Evolutionary conservation across 2,329 filamentous ascomycete species (phyloP), one percentile per base, ranked within the genome.

Genomic region (Bipolaris victoriae): DNA sequence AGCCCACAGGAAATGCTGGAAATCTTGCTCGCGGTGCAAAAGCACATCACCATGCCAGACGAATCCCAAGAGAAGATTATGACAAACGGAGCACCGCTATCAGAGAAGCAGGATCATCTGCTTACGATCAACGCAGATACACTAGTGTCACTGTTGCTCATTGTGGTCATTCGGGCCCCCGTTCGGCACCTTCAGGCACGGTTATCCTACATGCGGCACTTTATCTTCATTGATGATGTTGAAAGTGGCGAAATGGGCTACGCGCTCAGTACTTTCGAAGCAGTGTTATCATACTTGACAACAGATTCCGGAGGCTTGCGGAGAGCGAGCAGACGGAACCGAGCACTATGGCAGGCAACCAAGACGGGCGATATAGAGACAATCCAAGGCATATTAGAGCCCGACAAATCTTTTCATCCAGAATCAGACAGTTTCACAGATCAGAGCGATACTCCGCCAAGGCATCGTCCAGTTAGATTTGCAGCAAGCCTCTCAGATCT

Each of bases 201-300:
- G 18, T 80, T 99, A 45, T 83, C 90, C n/a, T 99, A 98, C 74
- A 97, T 98, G 83, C 90, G 94, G 41, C 92, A 96, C 70, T 99
- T 97, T 72, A 95, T 97, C 65, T 99, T 97, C 76, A 93, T 97
- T 49, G 95, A 98, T 67, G 95, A 99, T 77, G 92, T 99, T 7
- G 95, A 99, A 65, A 96, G 88, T 60, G 95, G 95, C 47, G 95
- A 99, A 78, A 89, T 96, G 82, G 95, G 95, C 7, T 99, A 99
- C 76, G 93, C 94, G 0, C 78, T 99, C 49, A 98, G 94, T 76
- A 99, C 95, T 0, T 91, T 98, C 58, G 95, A 99, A 76, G 95
- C 92, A 6, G 95, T 99, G 0, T 78, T 99, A 33, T 88, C 91
- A 1, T 98, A 99, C 73, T 84, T 99, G 2, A 86, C 88, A 7